A percentile compares a stretch with the other conserved stretches of the same genome.
These are phyloP conservation scores for Calonectria hawksworthii DNA, from an alignment of 2,329 filamentous ascomycete species.

Conservation along the genomic window DNA sequence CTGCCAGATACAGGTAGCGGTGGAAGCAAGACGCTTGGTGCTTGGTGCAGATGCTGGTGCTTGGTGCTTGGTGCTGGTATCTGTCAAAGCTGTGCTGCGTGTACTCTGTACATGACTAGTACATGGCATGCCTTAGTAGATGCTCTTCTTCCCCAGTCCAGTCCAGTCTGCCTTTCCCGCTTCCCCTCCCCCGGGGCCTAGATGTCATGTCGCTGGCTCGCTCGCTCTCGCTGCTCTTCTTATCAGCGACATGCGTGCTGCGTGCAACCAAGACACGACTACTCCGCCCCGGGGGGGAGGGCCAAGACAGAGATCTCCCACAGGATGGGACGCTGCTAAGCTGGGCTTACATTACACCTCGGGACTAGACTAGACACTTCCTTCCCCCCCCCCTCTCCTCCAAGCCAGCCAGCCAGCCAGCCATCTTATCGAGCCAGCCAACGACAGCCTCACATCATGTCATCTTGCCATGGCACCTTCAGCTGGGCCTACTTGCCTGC, in stretches of 20 bases:
- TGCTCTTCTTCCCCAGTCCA: neutral
- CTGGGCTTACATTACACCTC: neutral
- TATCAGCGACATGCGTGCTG: neutral
- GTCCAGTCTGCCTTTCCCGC: neutral
- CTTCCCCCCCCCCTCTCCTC: too few relatives aligned
- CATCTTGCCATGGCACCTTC: neutral
- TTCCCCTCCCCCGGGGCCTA: neutral
- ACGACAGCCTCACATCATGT: conserved; percentile 22
- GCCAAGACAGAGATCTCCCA: neutral
- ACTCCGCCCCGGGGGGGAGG: neutral
- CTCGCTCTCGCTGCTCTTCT: neutral
- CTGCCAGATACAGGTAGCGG: neutral
- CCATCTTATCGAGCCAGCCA: neutral
- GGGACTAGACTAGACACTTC: neutral
- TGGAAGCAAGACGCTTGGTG: neutral
- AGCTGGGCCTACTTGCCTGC: neutral
- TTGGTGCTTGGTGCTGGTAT: neutral
- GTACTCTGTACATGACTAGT: neutral
- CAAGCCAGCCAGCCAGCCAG: neutral
- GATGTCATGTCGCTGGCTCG: too few relatives aligned
- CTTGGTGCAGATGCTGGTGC: too few relatives aligned
- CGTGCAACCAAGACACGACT: neutral
- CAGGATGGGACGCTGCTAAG: conserved; percentile 3
- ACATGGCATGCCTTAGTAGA: neutral
- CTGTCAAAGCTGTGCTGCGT: neutral